Percentiles rank a stretch among this genome's conserved stretches.
Conservation (phyloP, 768 basidiomycete species). For the Kwoniella sp. region DNA sequence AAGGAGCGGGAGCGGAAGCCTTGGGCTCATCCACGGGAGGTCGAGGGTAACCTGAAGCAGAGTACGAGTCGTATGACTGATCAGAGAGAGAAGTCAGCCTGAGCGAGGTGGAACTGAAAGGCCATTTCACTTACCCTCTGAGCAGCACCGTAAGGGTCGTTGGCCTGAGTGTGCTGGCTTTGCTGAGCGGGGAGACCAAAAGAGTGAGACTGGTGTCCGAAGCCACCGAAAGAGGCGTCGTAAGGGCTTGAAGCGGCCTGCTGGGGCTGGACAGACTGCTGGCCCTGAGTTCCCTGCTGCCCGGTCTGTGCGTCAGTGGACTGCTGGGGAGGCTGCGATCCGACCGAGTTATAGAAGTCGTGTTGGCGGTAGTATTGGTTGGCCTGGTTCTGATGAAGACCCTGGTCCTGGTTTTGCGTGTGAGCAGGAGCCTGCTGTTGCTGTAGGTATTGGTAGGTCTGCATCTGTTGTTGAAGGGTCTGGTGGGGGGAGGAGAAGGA, state of each 20-base stretch:
- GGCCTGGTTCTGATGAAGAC: constrained; percentile 27
- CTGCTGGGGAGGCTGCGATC: constrained; percentile 25
- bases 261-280: constrained; percentile 8
- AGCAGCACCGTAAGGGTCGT: constrained; percentile 38
- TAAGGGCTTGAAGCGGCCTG: constrained; percentile 27
- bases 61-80: constrained; percentile 47
- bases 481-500: constrained; percentile 35
- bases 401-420: constrained; percentile 28
- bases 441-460: constrained; percentile 31
- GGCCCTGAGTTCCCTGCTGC: constrained; percentile 24
- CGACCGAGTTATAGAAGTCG: constrained; percentile 33
- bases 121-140: constrained; percentile 44
- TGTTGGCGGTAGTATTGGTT: constrained; percentile 38
- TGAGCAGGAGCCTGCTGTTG: constrained; percentile 34
- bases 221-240: constrained; percentile 34
- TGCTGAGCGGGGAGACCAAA: constrained; percentile 34
- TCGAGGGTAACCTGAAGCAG: constrained; percentile 47
- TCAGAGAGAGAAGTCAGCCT: background rate
- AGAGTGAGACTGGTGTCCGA: constrained; percentile 37
- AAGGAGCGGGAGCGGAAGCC: constrained; percentile 28
- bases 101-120: no score
- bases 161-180: constrained; percentile 30
- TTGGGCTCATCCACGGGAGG: constrained; percentile 42
- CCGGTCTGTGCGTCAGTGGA: constrained; percentile 25
- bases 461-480: constrained; percentile 40